Percentiles rank a stretch among this genome's conserved stretches.
phyloP scores from a whole-genome alignment of 257 asterid genomes.

The Penstemon davidsonii region DNA sequence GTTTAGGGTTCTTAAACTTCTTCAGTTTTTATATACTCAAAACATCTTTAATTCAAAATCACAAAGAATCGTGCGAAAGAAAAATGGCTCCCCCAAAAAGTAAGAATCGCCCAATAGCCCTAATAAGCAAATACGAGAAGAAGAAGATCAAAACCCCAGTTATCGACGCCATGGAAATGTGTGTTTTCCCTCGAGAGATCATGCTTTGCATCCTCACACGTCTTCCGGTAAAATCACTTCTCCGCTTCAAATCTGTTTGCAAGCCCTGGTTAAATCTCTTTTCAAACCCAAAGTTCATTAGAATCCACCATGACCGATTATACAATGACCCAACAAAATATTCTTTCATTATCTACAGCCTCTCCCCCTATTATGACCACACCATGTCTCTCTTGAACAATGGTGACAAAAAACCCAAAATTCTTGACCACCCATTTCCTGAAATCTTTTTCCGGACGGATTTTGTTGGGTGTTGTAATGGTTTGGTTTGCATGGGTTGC shows the following conservation, averaged over 20 bases:
- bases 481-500: neutral
- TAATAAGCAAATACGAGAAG: too few species aligned
- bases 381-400: neutral
- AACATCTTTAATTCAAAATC: too few species aligned
- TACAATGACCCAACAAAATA: neutral
- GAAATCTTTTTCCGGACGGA: neutral
- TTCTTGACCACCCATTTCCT: neutral
- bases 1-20: too few species aligned
- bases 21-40: too few species aligned
- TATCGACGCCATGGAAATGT: neutral
- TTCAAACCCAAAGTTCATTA: neutral
- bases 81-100: too few species aligned
- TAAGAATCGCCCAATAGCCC: too few species aligned
- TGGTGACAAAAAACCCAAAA: neutral
- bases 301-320: neutral
- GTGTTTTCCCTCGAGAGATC: neutral
- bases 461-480: neutral
- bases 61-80: too few species aligned
- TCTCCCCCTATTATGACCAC: neutral
- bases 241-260: conserved; percentile 10
- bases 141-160: neutral
- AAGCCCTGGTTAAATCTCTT: neutral
- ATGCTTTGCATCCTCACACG: neutral
- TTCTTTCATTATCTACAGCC: neutral
- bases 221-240: neutral